Base-by-base conservation (phyloP, 2,329 filamentous ascomycete genomes). In the Rutstroemia sp. region DNA sequence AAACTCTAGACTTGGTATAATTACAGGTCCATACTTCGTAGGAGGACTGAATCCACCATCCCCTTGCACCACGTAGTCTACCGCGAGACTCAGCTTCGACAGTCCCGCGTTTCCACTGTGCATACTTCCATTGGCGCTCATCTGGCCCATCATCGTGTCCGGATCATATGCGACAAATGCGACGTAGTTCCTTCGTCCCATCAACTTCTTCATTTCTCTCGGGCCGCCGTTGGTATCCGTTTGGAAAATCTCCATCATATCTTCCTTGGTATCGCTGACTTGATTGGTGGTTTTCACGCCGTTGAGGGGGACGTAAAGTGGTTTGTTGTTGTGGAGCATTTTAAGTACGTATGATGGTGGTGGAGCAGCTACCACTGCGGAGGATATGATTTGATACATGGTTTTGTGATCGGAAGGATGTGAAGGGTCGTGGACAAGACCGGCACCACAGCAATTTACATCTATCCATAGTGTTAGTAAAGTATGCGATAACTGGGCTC, bases 221-320 rank as follows among this genome's bases (percentile, higher is more conserved):
- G 85, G 78, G 38, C 83, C 77, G n/a, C 94, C 92, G 54, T 86
- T 90, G 16, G 94, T 90, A 66, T 99, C 94, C 7, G 87, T 89
- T 67, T 94, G 90, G 80, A 99, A 99, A 63, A 99, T 95, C 76
- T 99, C 94, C 88, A 99, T 95, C 94, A 99, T 99, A 73, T 99
- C 94, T 72, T 99, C 94, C 73, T 99, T 97, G 48, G 94, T 99
- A 71, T 99, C 94, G 1, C 86, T 88, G 1, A 88, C 80, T 62
- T 86, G 81, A 59, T 90, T 83, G 1, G 79, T 87, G 1, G 87
- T 85, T 62, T 82, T 81, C 56, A 90, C 84, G n/a, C 92, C 92
- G 71, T 99, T 99, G 54, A 82, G 79, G 0, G 94, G 94, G 54
- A 99, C 80, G 71, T 96, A 99, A 27, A 97, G 83, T 39, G 88